phyloP scores from a whole-genome alignment of 108 stramenopile genomes.

The Asterionellopsis glacialis region DNA sequence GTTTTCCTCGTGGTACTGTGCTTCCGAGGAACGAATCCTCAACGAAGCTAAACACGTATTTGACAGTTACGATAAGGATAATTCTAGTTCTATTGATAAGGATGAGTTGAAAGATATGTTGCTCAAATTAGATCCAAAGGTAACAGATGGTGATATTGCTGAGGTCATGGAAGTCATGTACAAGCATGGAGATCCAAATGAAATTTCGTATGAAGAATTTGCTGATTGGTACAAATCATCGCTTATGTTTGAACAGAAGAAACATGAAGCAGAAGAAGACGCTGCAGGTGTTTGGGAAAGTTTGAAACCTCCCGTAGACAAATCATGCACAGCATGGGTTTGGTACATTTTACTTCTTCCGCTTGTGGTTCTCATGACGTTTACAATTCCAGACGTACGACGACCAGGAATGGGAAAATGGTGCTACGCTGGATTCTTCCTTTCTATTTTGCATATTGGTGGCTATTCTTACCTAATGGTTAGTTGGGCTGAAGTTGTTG shows the following conservation, averaged over 20 bases:
- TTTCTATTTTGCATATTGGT: conserved; percentile 62
- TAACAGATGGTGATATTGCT: conserved; percentile 37
- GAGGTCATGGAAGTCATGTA: conserved; percentile 37
- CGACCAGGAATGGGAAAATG: conserved; percentile 42
- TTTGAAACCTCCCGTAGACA: conserved; percentile 16
- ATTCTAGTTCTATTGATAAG: conserved; percentile 33
- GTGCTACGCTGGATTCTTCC: conserved; percentile 51
- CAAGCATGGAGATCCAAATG: conserved; percentile 27
- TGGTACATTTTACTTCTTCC: conserved; percentile 38
- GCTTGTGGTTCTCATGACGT: conserved; percentile 31
- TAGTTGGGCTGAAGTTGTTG: conserved; percentile 48
- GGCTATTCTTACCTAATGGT: conserved; percentile 67
- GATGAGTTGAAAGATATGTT: conserved; percentile 35
- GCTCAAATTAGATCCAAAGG: conserved; percentile 17
- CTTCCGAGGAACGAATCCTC: conserved; percentile 33
- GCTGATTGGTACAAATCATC: conserved; percentile 38
- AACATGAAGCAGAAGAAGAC: conserved; percentile 32
- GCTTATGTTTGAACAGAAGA: conserved; percentile 26
- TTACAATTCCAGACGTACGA: conserved; percentile 55
- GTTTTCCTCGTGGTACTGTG: conserved; percentile 46
- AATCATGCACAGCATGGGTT: conserved; percentile 15
- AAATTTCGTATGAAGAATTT: conserved; percentile 45
- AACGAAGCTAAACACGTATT: conserved; percentile 33
- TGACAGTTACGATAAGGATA: conserved; percentile 38
- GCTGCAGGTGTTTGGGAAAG: conserved; percentile 24